These are phyloP conservation scores for Mycena venus DNA, from an alignment of 768 basidiomycete genomes.

Conservation along the genomic window DNA sequence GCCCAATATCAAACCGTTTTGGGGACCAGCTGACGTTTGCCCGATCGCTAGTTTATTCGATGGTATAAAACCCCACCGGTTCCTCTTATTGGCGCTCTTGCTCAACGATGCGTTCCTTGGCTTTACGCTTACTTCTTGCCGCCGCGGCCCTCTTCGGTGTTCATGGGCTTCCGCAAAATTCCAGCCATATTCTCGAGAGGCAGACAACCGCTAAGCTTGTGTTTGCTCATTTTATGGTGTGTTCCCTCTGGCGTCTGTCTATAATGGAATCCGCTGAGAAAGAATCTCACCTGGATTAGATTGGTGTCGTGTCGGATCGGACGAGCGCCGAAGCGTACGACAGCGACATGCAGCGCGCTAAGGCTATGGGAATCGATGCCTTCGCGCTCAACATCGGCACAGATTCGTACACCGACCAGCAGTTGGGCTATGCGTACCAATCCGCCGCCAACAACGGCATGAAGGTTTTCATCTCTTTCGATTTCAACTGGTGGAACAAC, in stretches of 20 bases:
- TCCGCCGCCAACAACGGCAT: slow-evolving; percentile 47
- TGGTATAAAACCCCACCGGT: neutral
- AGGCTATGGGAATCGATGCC: slow-evolving; percentile 47
- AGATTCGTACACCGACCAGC: slow-evolving; percentile 52
- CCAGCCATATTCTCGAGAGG: neutral
- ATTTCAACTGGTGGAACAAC: slow-evolving; percentile 42
- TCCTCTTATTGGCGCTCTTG: neutral
- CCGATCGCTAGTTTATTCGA: neutral
- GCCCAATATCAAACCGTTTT: too few relatives aligned
- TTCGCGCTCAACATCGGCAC: slow-evolving; percentile 62
- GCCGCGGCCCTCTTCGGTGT: neutral
- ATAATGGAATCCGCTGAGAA: neutral
- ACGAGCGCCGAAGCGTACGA: slow-evolving; percentile 31
- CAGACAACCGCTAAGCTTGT: slow-evolving; percentile 24
- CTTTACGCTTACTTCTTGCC: neutral
- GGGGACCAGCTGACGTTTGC: neutral
- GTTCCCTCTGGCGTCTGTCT: neutral
- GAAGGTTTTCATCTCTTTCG: slow-evolving; percentile 55
- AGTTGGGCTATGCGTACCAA: slow-evolving; percentile 52
- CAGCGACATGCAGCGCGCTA: slow-evolving; percentile 36
- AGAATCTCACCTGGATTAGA: neutral
- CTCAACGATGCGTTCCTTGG: neutral
- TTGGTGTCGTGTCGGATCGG: slow-evolving; percentile 33
- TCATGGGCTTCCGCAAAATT: neutral
- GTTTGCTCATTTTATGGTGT: slow-evolving; percentile 34